Conservation (phyloP, 83 land plant species). For the Thuja plicata region DNA sequence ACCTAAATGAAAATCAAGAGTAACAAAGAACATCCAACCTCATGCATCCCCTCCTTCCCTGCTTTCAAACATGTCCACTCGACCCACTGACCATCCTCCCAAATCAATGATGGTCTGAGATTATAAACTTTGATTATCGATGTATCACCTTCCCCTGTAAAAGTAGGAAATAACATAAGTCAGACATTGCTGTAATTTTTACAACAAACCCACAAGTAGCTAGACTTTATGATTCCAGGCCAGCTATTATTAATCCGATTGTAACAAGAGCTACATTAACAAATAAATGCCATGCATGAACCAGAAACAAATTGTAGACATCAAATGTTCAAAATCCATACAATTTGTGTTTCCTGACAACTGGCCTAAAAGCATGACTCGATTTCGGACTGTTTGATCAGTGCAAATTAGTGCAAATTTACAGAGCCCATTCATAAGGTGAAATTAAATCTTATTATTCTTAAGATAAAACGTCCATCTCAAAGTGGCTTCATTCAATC, state of each 20-base stretch:
- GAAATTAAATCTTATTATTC: background rate
- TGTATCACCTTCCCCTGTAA: constrained; percentile 66
- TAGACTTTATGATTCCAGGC: background rate
- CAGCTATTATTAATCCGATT: background rate
- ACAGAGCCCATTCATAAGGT: background rate
- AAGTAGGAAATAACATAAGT: background rate
- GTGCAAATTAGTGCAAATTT: background rate
- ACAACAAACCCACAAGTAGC: background rate
- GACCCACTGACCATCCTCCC: constrained; percentile 80
- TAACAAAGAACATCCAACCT: constrained; percentile 21
- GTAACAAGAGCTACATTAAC: background rate
- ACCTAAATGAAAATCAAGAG: background rate
- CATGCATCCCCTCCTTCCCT: constrained; percentile 12
- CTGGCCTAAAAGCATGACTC: background rate
- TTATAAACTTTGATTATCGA: constrained; percentile 58
- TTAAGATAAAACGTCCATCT: background rate
- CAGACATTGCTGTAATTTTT: background rate
- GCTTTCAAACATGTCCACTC: constrained; percentile 46
- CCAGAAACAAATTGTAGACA: background rate
- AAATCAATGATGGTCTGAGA: constrained; percentile 76
- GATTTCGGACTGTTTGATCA: background rate
- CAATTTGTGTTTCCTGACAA: background rate
- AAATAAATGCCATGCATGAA: background rate
- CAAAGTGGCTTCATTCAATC: background rate
- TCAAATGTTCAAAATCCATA: background rate